These are phyloP conservation scores for Sutorius eximius DNA, from an alignment of 1,284 basidiomycete genomes.

Conservation along the genomic window DNA sequence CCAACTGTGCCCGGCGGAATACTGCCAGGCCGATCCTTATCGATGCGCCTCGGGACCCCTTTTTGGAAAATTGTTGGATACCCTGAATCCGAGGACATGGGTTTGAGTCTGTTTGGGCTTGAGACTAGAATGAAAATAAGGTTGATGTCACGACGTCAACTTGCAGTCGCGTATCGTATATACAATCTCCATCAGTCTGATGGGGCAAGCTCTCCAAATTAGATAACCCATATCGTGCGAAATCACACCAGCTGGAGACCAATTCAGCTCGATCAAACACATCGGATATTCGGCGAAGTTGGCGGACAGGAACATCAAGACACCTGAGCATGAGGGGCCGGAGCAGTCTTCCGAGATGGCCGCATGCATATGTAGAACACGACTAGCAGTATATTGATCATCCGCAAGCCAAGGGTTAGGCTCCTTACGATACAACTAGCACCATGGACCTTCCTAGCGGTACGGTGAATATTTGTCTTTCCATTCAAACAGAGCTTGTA, in stretches of 20 bases:
- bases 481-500: not conserved
- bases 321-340: not conserved
- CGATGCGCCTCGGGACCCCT: constrained; percentile 29
- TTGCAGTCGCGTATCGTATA: constrained; percentile 18
- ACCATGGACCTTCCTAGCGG: not conserved
- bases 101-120: constrained; percentile 8
- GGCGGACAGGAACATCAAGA: not conserved
- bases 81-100: constrained; percentile 29
- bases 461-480: not conserved
- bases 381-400: not conserved
- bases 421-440: not conserved
- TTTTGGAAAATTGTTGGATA: constrained; percentile 9
- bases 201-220: constrained; percentile 6
- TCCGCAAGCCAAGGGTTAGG: not conserved
- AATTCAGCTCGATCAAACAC: constrained; percentile 23
- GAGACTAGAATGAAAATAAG: constrained; percentile 18
- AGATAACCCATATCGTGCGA: not conserved
- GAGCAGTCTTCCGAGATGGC: not conserved
- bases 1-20: constrained; percentile 14
- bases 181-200: constrained; percentile 15
- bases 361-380: not conserved
- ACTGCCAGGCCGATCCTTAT: constrained; percentile 25
- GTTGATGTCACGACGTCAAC: constrained; percentile 16
- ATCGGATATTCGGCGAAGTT: constrained; percentile 13
- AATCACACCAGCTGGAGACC: constrained; percentile 7